Percentiles rank a stretch among this genome's conserved stretches.
Evolutionary conservation across 352 stramenopile genomes (phyloP).

Genomic region (Thalassiosira gravida): DNA sequence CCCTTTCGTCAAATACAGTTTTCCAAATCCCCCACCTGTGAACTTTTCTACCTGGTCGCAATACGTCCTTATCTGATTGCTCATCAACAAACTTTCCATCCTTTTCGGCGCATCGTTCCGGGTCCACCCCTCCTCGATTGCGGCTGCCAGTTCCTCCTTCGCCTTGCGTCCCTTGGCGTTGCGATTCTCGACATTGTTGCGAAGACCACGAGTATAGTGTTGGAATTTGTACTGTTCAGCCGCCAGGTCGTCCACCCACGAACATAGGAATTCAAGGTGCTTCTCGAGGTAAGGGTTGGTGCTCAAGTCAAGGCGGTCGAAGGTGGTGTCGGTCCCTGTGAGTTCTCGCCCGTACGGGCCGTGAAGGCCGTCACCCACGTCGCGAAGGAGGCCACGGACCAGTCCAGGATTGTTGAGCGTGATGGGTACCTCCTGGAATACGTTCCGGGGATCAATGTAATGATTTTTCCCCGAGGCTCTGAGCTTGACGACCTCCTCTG

Average conservation of each 20-base stretch:
- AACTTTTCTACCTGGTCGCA: conserved; percentile 86
- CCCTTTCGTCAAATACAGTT: conserved; percentile 80
- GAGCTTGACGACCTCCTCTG: conserved; percentile 75
- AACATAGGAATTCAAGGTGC: conserved; percentile 96
- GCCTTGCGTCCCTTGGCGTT: conserved; percentile 55
- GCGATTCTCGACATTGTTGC: conserved; percentile 43
- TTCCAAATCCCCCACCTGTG: conserved; percentile 72
- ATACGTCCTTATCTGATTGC: conserved; percentile 85
- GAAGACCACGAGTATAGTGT: conserved; percentile 75
- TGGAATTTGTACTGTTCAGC: conserved; percentile 91
- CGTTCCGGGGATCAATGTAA: conserved; percentile 92
- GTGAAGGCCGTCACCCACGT: conserved; percentile 84
- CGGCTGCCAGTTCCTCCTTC: conserved; percentile 43
- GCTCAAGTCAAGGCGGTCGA: conserved; percentile 94
- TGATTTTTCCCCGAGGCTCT: conserved; percentile 82
- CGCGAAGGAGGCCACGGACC: conserved; percentile 92
- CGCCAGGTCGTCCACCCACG: conserved; percentile 95
- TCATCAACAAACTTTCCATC: conserved; percentile 85
- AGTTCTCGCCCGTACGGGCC: conserved; percentile 34
- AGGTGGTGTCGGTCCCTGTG: conserved; percentile 85
- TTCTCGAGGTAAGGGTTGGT: conserved; percentile 95
- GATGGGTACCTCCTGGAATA: conserved; percentile 96
- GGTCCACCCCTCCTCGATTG: conserved; percentile 58
- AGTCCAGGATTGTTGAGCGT: conserved; percentile 94
- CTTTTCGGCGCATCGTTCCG: conserved; percentile 70